A percentile compares a stretch with the other conserved stretches of the same genome.
These are phyloP conservation scores for Erodium texanum DNA, from an alignment of 441 rosid genomes.

Conservation along the genomic window DNA sequence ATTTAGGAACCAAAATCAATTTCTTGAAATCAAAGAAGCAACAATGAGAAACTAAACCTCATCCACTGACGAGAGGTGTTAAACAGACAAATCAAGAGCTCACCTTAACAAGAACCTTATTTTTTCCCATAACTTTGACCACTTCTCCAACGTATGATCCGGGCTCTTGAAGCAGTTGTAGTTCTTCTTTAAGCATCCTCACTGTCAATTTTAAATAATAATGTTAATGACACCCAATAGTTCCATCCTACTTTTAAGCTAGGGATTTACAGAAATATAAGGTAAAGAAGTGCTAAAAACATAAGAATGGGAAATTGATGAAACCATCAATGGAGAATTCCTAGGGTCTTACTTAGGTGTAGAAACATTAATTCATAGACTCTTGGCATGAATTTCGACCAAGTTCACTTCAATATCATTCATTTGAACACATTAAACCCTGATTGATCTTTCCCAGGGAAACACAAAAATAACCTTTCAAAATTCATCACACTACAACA, in stretches of 20 bases:
- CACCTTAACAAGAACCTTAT: slow-evolving; percentile 93
- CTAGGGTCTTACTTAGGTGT: too few relatives aligned
- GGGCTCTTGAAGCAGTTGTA: slow-evolving; percentile 95
- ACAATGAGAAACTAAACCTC: too few relatives aligned
- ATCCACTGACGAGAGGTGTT: too few relatives aligned
- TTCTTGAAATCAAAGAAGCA: too few relatives aligned
- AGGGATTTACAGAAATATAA: not conserved
- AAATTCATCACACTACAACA: too few relatives aligned
- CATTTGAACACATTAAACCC: not conserved
- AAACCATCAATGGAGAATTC: too few relatives aligned
- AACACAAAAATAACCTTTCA: too few relatives aligned
- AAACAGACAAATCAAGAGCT: not conserved
- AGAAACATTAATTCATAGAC: not conserved
- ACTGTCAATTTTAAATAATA: slow-evolving; percentile 31
- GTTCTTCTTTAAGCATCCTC: slow-evolving; percentile 87
- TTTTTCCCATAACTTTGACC: slow-evolving; percentile 96
- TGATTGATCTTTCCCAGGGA: too few relatives aligned
- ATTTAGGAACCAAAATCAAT: too few relatives aligned
- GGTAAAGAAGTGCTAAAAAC: slow-evolving; percentile 1
- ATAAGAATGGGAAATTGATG: not conserved
- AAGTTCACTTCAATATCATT: not conserved
- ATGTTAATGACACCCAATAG: slow-evolving; percentile 1
- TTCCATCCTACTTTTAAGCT: not conserved
- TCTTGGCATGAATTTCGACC: not conserved
- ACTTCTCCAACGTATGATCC: slow-evolving; percentile 99